Conservation (phyloP, 441 rosid species). For the Erodium texanum region DNA sequence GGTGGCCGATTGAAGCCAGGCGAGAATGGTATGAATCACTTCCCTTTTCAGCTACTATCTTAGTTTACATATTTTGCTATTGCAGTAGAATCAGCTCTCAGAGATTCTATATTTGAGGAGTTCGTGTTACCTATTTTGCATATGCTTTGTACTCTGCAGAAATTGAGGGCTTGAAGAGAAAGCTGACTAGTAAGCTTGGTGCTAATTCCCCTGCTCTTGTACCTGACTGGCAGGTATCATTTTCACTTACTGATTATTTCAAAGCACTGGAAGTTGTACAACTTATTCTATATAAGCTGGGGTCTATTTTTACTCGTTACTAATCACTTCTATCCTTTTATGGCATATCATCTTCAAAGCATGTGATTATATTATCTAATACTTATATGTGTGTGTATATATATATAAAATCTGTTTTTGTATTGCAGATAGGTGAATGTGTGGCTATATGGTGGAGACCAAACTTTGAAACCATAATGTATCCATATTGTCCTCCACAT, state of each 20-base stretch:
- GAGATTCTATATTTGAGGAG: background rate
- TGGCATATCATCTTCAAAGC: background rate
- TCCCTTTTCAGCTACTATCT: background rate
- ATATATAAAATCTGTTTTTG: background rate
- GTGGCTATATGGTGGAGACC: slow-evolving; percentile 99
- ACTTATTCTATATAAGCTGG: background rate
- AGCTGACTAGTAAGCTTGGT: slow-evolving; percentile 92
- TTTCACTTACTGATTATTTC: slow-evolving; percentile 1
- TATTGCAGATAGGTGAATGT: slow-evolving; percentile 76
- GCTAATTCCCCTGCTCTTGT: slow-evolving; percentile 76
- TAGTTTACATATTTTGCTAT: background rate
- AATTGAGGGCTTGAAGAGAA: slow-evolving; percentile 89
- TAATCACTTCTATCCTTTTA: too few species aligned
- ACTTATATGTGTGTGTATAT: background rate
- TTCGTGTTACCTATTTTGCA: slow-evolving; percentile 10
- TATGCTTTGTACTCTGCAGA: slow-evolving; percentile 33
- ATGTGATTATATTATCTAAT: background rate
- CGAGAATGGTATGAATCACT: slow-evolving; percentile 59
- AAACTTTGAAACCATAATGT: slow-evolving; percentile 93
- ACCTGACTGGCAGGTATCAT: slow-evolving; percentile 89
- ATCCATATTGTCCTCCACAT: slow-evolving; percentile 97
- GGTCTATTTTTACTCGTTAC: background rate
- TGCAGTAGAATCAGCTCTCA: slow-evolving; percentile 5
- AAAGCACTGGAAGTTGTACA: background rate
- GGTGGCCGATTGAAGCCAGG: slow-evolving; percentile 96